These are phyloP conservation scores for Neophaeococcomyces mojaviensis DNA, from an alignment of 2,329 filamentous ascomycete species.

Conservation along the genomic window DNA sequence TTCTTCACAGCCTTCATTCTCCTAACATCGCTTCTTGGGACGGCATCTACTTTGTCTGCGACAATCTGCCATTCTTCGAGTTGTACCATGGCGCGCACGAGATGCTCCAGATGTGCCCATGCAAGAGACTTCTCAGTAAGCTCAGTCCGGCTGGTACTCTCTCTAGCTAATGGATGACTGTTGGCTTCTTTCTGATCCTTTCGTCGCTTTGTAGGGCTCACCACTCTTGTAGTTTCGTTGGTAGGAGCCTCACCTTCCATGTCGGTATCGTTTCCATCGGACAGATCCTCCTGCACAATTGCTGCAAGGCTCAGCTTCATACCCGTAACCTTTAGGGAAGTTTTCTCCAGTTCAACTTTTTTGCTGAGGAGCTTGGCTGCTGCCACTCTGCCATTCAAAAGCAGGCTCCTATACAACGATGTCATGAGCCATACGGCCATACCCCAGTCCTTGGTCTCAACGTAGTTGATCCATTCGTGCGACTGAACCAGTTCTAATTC, in stretches of 20 bases:
- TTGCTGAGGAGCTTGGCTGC: slow-evolving; percentile 49
- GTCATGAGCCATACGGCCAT: slow-evolving; percentile 62
- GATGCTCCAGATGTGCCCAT: slow-evolving; percentile 61
- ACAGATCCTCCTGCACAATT: slow-evolving; percentile 19
- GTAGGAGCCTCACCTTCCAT: slow-evolving; percentile 15
- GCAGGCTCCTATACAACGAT: slow-evolving; percentile 72
- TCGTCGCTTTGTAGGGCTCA: slow-evolving; percentile 20
- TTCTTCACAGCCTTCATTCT: slow-evolving; percentile 45
- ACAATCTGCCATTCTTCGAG: slow-evolving; percentile 59
- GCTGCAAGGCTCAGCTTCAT: slow-evolving; percentile 27
- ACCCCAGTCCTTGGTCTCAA: slow-evolving; percentile 60
- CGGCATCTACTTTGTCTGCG: slow-evolving; percentile 36
- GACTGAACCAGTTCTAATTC: slow-evolving; percentile 70
- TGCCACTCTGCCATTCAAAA: slow-evolving; percentile 56
- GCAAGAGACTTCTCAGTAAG: slow-evolving; percentile 51
- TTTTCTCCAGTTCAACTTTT: slow-evolving; percentile 44
- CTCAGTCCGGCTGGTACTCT: slow-evolving; percentile 33
- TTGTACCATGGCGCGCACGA: slow-evolving; percentile 58
- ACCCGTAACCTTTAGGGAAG: slow-evolving; percentile 35
- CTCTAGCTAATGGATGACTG: slow-evolving; percentile 28
- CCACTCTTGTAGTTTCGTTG: slow-evolving; percentile 23
- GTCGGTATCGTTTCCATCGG: slow-evolving; percentile 17
- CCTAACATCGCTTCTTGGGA: slow-evolving; percentile 26
- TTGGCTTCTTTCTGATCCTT: slow-evolving; percentile 17
- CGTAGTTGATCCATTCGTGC: slow-evolving; percentile 75